Conservation (phyloP, 1,284 basidiomycete species). For the Schizophyllum commune region DNA sequence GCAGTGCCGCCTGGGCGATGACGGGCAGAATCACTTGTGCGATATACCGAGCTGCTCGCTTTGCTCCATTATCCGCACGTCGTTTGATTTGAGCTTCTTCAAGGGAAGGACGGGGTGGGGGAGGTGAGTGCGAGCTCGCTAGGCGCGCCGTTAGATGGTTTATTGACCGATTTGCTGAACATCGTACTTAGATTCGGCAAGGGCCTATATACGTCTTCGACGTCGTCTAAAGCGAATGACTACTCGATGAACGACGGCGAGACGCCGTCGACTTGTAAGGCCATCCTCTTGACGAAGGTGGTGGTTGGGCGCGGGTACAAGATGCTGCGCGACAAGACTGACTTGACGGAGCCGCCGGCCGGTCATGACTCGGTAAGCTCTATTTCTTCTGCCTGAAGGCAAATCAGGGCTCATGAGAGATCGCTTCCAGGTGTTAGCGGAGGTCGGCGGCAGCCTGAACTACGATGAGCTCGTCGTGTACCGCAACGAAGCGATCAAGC, state of each 20-base stretch:
- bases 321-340: neutral
- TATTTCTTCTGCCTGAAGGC: too few relatives aligned
- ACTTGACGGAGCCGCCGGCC: neutral
- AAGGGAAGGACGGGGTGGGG: conserved; percentile 63
- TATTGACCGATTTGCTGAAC: too few relatives aligned
- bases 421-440: neutral
- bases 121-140: conserved; percentile 35
- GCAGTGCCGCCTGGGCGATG: conserved; percentile 54
- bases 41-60: conserved; percentile 50
- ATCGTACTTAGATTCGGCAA: neutral
- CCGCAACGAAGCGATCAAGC: conserved; percentile 10
- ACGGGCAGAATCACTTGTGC: conserved; percentile 38
- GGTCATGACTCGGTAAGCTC: neutral
- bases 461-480: conserved; percentile 11
- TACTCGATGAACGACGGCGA: neutral
- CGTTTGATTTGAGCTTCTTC: conserved; percentile 50
- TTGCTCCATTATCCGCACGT: conserved; percentile 50
- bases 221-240: conserved; percentile 1
- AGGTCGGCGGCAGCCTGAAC: conserved; percentile 3
- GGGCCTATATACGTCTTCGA: conserved; percentile 2
- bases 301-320: neutral
- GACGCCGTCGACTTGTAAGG: neutral
- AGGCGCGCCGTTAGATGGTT: too few relatives aligned
- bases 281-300: conserved; percentile 2
- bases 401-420: neutral